A percentile compares a stretch with the other conserved stretches of the same genome.
Conservation (phyloP, 192 early-diverging fungal species). For the Entomortierella lignicola region DNA sequence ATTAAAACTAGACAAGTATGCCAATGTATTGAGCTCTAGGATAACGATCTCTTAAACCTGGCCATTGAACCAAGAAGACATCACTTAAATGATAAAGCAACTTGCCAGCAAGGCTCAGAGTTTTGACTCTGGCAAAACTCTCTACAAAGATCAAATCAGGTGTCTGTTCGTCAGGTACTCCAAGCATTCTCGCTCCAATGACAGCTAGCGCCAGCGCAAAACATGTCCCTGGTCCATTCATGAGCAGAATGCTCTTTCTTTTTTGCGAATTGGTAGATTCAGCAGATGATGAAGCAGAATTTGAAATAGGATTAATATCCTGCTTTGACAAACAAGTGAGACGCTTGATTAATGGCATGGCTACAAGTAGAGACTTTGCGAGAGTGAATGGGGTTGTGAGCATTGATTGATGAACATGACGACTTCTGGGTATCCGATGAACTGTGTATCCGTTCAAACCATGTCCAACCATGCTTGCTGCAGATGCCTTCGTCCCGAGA, state of each 20-base stretch:
- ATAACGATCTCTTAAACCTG: constrained; percentile 62
- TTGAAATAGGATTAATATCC: constrained; percentile 8
- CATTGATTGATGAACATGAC: constrained; percentile 80
- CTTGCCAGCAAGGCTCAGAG: constrained; percentile 89
- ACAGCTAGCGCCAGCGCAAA: constrained; percentile 43
- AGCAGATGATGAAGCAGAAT: neutral
- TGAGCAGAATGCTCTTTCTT: constrained; percentile 23
- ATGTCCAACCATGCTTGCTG: neutral
- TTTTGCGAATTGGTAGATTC: neutral
- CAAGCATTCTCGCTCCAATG: constrained; percentile 31
- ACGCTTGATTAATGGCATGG: constrained; percentile 34
- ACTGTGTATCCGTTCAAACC: constrained; percentile 47
- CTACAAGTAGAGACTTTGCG: constrained; percentile 58
- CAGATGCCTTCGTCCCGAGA: too few species aligned
- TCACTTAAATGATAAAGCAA: constrained; percentile 85
- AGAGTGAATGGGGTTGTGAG: constrained; percentile 63
- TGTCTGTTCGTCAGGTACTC: constrained; percentile 31
- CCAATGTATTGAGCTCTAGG: constrained; percentile 72
- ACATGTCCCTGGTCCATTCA: constrained; percentile 52
- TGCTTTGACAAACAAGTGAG: constrained; percentile 24
- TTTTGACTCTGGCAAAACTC: constrained; percentile 88
- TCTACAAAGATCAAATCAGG: constrained; percentile 85
- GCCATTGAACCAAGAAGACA: constrained; percentile 95
- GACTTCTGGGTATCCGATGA: constrained; percentile 74
- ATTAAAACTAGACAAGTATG: constrained; percentile 65